A percentile compares a stretch with the other conserved stretches of the same genome.
phyloP scores from a whole-genome alignment of 2,329 filamentous ascomycete genomes.

The Ceratocystis harringtonii region DNA sequence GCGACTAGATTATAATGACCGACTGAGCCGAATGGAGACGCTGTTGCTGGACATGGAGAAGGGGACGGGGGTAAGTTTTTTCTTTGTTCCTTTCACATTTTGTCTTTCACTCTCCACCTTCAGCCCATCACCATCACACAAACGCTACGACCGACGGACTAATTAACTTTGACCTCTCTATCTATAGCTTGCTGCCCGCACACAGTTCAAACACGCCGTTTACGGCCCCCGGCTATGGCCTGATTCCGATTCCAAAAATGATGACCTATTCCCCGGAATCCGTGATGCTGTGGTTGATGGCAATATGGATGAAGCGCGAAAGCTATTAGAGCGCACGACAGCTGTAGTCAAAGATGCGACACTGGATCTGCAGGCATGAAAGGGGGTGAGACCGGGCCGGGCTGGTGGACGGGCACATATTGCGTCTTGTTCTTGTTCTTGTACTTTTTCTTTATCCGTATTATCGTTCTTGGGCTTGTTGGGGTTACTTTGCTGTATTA shows the following conservation, averaged over 20 bases:
- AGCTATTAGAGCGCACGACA: slow-evolving; percentile 57
- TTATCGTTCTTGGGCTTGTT: background rate
- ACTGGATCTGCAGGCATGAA: slow-evolving; percentile 22
- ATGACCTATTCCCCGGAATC: slow-evolving; percentile 60
- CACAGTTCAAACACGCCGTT: slow-evolving; percentile 86
- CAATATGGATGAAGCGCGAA: slow-evolving; percentile 54
- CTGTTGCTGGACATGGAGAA: slow-evolving; percentile 61
- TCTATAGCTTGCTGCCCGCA: slow-evolving; percentile 59
- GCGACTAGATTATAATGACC: slow-evolving; percentile 62
- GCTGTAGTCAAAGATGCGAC: slow-evolving; percentile 49
- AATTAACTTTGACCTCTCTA: slow-evolving; percentile 16
- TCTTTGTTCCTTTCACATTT: background rate
- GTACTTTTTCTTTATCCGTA: background rate
- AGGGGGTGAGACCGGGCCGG: background rate
- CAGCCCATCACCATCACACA: background rate
- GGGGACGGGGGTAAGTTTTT: slow-evolving; percentile 54
- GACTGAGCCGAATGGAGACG: slow-evolving; percentile 69
- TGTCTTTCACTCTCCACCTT: background rate
- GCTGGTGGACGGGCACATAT: background rate
- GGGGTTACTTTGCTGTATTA: slow-evolving; percentile 4
- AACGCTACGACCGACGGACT: slow-evolving; percentile 7
- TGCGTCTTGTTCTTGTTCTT: background rate
- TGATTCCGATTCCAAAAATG: slow-evolving; percentile 40
- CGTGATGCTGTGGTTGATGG: slow-evolving; percentile 59
- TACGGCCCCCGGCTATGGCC: slow-evolving; percentile 74